Conservation (phyloP, 192 early-diverging fungal genomes). For the Coemansia sp. region DNA sequence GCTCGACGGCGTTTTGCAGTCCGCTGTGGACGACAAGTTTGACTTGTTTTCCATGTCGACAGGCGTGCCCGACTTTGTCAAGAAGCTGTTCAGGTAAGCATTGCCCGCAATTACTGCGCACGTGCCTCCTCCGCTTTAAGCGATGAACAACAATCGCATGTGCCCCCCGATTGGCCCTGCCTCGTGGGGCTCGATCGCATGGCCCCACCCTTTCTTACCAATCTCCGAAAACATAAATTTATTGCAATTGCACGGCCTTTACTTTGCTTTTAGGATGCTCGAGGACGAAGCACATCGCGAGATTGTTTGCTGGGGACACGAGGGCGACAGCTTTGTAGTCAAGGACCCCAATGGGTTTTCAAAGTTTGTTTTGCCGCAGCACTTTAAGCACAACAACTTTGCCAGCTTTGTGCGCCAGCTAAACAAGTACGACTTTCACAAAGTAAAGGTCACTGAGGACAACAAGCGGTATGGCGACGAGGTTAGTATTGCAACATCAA, state of each 20-base stretch:
- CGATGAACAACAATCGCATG: neutral
- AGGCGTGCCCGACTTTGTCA: slow-evolving; percentile 57
- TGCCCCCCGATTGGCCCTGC: slow-evolving; percentile 5
- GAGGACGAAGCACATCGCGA: slow-evolving; percentile 55
- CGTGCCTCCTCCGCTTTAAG: neutral
- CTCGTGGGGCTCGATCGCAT: neutral
- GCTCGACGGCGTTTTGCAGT: slow-evolving; percentile 41
- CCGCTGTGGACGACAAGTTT: slow-evolving; percentile 44
- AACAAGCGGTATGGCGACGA: slow-evolving; percentile 53
- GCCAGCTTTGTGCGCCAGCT: slow-evolving; percentile 88
- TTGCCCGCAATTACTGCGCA: neutral
- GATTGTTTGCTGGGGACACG: slow-evolving; percentile 70
- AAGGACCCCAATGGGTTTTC: slow-evolving; percentile 84
- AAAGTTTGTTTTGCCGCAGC: slow-evolving; percentile 74
- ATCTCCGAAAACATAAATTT: neutral
- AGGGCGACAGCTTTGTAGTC: slow-evolving; percentile 86
- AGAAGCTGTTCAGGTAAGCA: slow-evolving; percentile 54
- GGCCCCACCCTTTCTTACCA: neutral
- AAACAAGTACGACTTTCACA: slow-evolving; percentile 87
- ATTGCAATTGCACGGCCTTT: slow-evolving; percentile 2
- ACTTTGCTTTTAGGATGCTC: slow-evolving; percentile 44
- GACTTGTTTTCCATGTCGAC: slow-evolving; percentile 55
- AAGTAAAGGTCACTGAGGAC: slow-evolving; percentile 61
- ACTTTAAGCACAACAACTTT: slow-evolving; percentile 93
- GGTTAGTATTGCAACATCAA: slow-evolving; percentile 20